Evolutionary conservation across 2,329 filamentous ascomycete species (phyloP).

Genomic region (Clonostachys rosea): DNA sequence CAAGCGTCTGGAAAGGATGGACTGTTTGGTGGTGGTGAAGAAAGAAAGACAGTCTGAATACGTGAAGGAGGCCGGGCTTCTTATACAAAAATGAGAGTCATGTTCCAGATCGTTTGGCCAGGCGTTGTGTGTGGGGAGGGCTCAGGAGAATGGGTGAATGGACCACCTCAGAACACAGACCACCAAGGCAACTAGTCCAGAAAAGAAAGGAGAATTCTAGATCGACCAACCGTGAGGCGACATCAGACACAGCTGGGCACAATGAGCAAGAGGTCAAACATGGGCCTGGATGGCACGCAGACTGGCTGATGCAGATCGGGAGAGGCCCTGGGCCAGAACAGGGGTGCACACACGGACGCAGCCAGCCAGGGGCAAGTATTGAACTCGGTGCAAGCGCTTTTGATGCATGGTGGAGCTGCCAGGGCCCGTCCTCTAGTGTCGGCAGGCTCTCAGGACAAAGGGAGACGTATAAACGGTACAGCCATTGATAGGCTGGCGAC

Average conservation of each 20-base stretch:
- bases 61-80: slow-evolving; percentile 2
- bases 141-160: neutral
- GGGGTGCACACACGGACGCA: neutral
- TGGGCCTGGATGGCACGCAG: slow-evolving; percentile 3
- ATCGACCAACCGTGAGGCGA: neutral
- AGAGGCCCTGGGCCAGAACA: too few species aligned
- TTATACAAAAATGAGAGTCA: slow-evolving; percentile 4
- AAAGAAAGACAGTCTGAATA: slow-evolving; percentile 3
- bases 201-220: too few species aligned
- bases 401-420: slow-evolving; percentile 28
- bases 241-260: neutral
- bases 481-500: slow-evolving; percentile 20
- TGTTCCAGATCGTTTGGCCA: slow-evolving; percentile 2
- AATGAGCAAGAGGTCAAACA: neutral
- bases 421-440: slow-evolving; percentile 9
- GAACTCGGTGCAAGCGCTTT: slow-evolving; percentile 18
- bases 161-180: too few species aligned
- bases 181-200: too few species aligned
- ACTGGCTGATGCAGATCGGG: slow-evolving; percentile 23
- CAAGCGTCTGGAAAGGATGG: slow-evolving; percentile 10
- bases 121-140: neutral
- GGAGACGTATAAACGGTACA: neutral
- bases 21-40: slow-evolving; percentile 7
- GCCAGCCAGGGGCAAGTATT: neutral
- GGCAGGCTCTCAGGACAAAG: neutral